Evolutionary conservation across 441 rosid species (phyloP).

Genomic region (Croton setiger): DNA sequence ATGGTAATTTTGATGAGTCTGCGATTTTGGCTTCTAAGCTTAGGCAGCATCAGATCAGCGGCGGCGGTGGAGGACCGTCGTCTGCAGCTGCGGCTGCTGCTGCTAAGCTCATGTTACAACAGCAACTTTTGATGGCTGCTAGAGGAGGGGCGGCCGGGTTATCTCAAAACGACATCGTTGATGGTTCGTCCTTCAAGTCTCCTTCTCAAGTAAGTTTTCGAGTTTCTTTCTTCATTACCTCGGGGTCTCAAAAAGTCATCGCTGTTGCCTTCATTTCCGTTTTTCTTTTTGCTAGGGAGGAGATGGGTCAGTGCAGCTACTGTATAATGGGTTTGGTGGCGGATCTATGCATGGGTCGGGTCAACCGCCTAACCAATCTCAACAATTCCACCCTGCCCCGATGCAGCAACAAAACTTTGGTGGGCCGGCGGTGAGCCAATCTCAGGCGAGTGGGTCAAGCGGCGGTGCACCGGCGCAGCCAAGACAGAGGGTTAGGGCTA

Average conservation of each 20-base stretch:
- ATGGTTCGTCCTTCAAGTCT: constrained; percentile 33
- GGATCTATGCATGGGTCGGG: constrained; percentile 54
- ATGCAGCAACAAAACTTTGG: constrained; percentile 38
- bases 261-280: neutral
- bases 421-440: constrained; percentile 33
- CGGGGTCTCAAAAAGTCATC: neutral
- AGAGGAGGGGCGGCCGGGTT: constrained; percentile 25
- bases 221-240: neutral
- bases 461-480: constrained; percentile 50
- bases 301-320: constrained; percentile 43
- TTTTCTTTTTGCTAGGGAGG: constrained; percentile 32
- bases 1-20: constrained; percentile 36
- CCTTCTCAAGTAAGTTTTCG: constrained; percentile 6
- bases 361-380: constrained; percentile 31
- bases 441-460: constrained; percentile 49
- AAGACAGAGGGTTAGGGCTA: constrained; percentile 75
- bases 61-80: constrained; percentile 10
- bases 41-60: constrained; percentile 60
- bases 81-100: constrained; percentile 26
- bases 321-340: constrained; percentile 51
- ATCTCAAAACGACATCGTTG: constrained; percentile 42
- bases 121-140: constrained; percentile 47
- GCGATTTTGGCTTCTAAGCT: constrained; percentile 51
- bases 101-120: constrained; percentile 41
- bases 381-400: constrained; percentile 54